Percentiles rank a stretch among this genome's conserved stretches.
Conservation (phyloP, 768 basidiomycete genomes). For the Lactarius vividus region DNA sequence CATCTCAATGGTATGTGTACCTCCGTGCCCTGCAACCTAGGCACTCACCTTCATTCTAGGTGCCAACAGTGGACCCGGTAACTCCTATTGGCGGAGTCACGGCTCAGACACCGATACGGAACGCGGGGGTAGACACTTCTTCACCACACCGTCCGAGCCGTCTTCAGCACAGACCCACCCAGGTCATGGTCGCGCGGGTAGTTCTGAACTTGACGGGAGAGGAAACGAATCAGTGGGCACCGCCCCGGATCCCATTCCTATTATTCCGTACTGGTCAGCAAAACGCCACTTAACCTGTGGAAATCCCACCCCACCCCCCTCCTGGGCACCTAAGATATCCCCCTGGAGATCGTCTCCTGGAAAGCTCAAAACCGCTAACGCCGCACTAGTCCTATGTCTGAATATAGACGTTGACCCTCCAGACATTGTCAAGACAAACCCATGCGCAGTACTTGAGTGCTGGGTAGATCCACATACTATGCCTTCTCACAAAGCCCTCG, state of each 20-base stretch:
- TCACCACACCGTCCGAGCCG: slow-evolving; percentile 33
- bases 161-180: slow-evolving; percentile 32
- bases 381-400: slow-evolving; percentile 85
- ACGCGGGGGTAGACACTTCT: slow-evolving; percentile 34
- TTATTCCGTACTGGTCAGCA: slow-evolving; percentile 79
- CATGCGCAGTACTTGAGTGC: slow-evolving; percentile 91
- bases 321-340: slow-evolving; percentile 61
- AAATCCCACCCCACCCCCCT: slow-evolving; percentile 71
- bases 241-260: slow-evolving; percentile 46
- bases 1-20: slow-evolving; percentile 17
- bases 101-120: slow-evolving; percentile 35
- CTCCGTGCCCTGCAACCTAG: background rate
- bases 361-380: slow-evolving; percentile 89
- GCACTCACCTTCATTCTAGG: slow-evolving; percentile 11
- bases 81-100: slow-evolving; percentile 25
- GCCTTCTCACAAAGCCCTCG: slow-evolving; percentile 89
- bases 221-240: slow-evolving; percentile 34
- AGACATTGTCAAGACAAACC: slow-evolving; percentile 95
- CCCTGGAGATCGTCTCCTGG: slow-evolving; percentile 82
- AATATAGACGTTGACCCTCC: slow-evolving; percentile 99
- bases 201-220: slow-evolving; percentile 33
- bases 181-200: slow-evolving; percentile 30
- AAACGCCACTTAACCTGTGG: slow-evolving; percentile 91
- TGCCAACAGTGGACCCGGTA: slow-evolving; percentile 21
- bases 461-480: slow-evolving; percentile 97